These are phyloP conservation scores for Cenococcum geophilum DNA, from an alignment of 495 filamentous ascomycete genomes.

Conservation along the genomic window DNA sequence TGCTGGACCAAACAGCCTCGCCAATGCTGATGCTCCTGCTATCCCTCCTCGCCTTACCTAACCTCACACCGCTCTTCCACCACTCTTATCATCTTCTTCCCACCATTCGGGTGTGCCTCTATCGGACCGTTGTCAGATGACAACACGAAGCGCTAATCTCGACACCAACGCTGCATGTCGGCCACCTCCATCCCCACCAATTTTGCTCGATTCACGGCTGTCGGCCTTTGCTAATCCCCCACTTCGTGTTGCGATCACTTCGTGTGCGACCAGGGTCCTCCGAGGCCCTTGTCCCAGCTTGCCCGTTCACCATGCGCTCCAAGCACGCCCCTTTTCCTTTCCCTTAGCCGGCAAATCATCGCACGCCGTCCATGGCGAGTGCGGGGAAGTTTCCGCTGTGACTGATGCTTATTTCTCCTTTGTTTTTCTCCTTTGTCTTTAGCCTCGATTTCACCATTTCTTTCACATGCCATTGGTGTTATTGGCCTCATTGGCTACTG, in stretches of 20 bases:
- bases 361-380: conserved; percentile 1
- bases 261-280: neutral
- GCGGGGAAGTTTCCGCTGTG: conserved; percentile 16
- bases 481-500: neutral
- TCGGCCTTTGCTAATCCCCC: neutral
- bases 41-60: neutral
- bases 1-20: too few relatives aligned
- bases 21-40: too few relatives aligned
- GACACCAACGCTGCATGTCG: neutral
- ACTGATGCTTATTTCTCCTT: conserved; percentile 25
- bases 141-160: conserved; percentile 1
- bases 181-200: neutral
- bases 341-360: conserved; percentile 16
- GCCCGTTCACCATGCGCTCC: conserved; percentile 8
- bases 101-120: neutral
- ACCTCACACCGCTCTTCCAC: neutral
- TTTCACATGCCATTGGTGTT: too few relatives aligned
- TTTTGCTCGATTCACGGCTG: neutral
- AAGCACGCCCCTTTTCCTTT: neutral
- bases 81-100: neutral
- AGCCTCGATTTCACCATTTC: neutral
- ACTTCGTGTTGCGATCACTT: too few relatives aligned
- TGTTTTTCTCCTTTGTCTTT: conserved; percentile 5
- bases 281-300: neutral
- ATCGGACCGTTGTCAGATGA: neutral